Evolutionary conservation across 768 basidiomycete species (phyloP).

Genomic region (Kwoniella sp.): DNA sequence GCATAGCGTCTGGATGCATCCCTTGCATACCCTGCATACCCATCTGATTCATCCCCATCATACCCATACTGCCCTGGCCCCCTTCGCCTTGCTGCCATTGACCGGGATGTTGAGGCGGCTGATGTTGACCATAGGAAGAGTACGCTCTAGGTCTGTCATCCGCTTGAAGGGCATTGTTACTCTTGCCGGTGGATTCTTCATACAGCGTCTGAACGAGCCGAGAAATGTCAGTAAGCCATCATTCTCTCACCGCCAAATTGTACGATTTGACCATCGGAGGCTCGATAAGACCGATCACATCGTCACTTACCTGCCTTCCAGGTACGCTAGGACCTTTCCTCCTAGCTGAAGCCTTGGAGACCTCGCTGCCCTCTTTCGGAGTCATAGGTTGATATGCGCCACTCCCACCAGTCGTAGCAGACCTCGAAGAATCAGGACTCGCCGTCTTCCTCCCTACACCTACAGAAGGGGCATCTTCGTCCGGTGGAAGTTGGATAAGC

Average conservation of each 20-base stretch:
- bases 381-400: constrained; percentile 30
- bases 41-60: constrained; percentile 1
- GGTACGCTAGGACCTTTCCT: neutral
- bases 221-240: neutral
- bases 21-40: constrained; percentile 1
- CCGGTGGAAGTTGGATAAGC: constrained; percentile 11
- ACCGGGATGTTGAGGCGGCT: neutral
- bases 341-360: neutral
- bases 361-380: constrained; percentile 19
- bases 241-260: too few relatives aligned
- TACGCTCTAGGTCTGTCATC: constrained; percentile 10
- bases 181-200: neutral
- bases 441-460: constrained; percentile 15
- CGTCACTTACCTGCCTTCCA: neutral
- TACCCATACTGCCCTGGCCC: constrained; percentile 8
- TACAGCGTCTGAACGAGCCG: neutral
- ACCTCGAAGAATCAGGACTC: constrained; percentile 19
- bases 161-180: neutral
- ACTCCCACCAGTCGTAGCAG: constrained; percentile 33
- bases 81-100: neutral
- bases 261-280: too few relatives aligned
- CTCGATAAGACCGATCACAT: neutral
- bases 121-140: constrained; percentile 9
- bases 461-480: neutral
- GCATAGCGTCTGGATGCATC: constrained; percentile 21